Percentiles rank a stretch among this genome's conserved stretches.
These are phyloP conservation scores for Saccharomycopsis amapae DNA, from an alignment of 805 yeast species.

Conservation along the genomic window DNA sequence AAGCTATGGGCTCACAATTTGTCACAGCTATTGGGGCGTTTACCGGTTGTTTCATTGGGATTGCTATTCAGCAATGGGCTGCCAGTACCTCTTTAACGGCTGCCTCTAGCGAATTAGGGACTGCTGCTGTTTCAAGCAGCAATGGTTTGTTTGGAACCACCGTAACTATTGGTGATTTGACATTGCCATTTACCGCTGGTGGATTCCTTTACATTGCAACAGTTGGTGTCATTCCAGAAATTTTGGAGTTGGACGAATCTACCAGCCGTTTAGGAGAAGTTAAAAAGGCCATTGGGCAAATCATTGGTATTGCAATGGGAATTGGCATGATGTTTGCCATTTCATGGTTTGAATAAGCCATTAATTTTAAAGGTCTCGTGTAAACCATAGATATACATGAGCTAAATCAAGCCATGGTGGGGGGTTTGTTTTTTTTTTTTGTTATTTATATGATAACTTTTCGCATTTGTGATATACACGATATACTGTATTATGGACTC, in stretches of 20 bases:
- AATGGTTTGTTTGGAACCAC: conserved; percentile 44
- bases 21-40: conserved; percentile 60
- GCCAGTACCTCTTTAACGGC: conserved; percentile 3
- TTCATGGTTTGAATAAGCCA: conserved; percentile 37
- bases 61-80: conserved; percentile 41
- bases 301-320: conserved; percentile 45
- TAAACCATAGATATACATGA: background rate
- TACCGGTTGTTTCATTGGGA: conserved; percentile 60
- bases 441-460: no score
- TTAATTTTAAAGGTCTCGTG: background rate
- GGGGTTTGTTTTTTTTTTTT: background rate
- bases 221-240: conserved; percentile 69
- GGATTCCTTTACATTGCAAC: conserved; percentile 68
- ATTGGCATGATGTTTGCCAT: conserved; percentile 49
- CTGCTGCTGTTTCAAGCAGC: conserved; percentile 16
- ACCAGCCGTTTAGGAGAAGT: conserved; percentile 35
- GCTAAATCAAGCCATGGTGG: no score
- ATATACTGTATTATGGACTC: no score
- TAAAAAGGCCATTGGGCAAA: conserved; percentile 37
- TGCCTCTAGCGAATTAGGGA: background rate
- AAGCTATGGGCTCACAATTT: conserved; percentile 61
- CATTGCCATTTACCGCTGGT: conserved; percentile 71
- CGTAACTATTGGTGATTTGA: conserved; percentile 43
- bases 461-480: background rate
- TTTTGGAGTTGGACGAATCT: conserved; percentile 39